These are phyloP conservation scores for Leccinum imitatum DNA, from an alignment of 768 basidiomycete species.

Conservation along the genomic window DNA sequence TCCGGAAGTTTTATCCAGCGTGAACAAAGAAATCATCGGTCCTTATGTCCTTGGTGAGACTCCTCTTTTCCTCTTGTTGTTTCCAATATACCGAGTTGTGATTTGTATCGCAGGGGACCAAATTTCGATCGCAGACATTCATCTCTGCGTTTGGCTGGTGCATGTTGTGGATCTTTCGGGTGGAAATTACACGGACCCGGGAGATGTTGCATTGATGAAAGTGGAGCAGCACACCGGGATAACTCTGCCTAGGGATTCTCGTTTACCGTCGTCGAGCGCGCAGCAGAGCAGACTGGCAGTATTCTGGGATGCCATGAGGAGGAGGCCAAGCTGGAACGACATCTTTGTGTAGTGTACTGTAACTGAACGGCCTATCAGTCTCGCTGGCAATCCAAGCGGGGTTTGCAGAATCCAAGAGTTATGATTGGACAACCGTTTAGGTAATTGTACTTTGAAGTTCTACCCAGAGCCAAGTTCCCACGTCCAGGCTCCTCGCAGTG, in stretches of 20 bases:
- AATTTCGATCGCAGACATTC: constrained; percentile 76
- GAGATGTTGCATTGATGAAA: constrained; percentile 48
- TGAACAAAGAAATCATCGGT: constrained; percentile 60
- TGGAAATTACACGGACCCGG: constrained; percentile 49
- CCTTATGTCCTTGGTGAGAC: constrained; percentile 63
- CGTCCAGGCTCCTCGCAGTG: constrained; percentile 4
- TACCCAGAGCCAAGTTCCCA: constrained; percentile 8
- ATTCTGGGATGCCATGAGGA: constrained; percentile 71
- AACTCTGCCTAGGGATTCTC: constrained; percentile 43
- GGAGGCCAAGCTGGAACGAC: constrained; percentile 69
- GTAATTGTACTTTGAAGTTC: neutral
- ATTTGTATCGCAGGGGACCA: constrained; percentile 66
- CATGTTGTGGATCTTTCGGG: constrained; percentile 59
- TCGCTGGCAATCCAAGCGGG: neutral
- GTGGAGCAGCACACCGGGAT: constrained; percentile 50
- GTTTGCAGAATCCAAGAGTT: neutral
- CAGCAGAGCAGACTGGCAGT: constrained; percentile 52
- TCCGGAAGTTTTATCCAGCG: constrained; percentile 42
- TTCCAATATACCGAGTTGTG: neutral
- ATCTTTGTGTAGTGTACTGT: constrained; percentile 40
- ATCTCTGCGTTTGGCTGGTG: constrained; percentile 74
- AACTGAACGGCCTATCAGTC: neutral
- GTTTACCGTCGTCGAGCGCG: constrained; percentile 10
- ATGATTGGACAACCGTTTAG: neutral
- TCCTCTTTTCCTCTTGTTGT: neutral